Evolutionary conservation across 73 alveolate species (phyloP), one percentile per base, ranked within the genome.

Genomic region (Paramecium sexaurelia): DNA sequence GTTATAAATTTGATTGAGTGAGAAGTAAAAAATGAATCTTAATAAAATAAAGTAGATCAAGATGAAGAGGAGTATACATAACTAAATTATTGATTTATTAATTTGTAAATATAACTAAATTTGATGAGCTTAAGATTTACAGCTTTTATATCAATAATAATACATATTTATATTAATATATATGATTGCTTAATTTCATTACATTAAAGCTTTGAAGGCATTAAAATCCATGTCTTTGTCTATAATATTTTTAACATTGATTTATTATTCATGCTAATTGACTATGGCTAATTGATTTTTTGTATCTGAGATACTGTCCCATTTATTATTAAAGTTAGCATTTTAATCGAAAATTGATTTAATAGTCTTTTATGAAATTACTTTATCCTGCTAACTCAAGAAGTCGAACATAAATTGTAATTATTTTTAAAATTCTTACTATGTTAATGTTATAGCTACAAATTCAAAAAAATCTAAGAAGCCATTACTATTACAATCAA

Each of bases 361-460:
- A 7, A 73, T 37, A 17, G 36, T 35, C 37, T 73, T 32, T 73
- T 32, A 37, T 35, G 87, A 29, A 29, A 73, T 73, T 8, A 32
- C 20, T n/a, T 73, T 32, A 1, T 35, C 87, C 13, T 35, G 57
- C 56, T 66, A 66, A 66, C 87, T 37, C 29, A 73, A 73, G 51
- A 73, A 73, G 19, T 73, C 87, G 56, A 73, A 73, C 87, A 73
- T 73, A 20, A 73, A 32, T 37, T 73, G 27, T 73, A 73, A 37
- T 32, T 73, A 32, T 17, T 73, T 73, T 37, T 32, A 3, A 73
- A 29, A 73, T 20, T 73, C 87, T 73, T 73, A 35, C 7, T 35
- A 41, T 5, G 55, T 35, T 7, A 73, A 13, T 73, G 87, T 35
- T 32, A 73, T 11, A n/a, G 87, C 87, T 13, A 73, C 57, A 73